Conservation (phyloP, 176 grass and related monocot genomes). For the Avena insularis region DNA sequence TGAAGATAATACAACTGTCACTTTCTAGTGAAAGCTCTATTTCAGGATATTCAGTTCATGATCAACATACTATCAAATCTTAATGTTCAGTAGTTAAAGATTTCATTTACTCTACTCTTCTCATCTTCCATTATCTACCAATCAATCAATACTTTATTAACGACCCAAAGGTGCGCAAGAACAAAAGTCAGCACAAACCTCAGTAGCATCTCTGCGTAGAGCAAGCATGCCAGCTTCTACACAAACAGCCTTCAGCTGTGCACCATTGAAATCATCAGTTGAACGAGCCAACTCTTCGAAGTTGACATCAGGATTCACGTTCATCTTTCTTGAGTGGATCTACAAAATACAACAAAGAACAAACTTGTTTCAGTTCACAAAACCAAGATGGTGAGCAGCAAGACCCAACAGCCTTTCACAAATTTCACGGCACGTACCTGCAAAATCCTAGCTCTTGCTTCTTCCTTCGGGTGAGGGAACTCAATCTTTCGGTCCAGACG, state of each 20-base stretch:
- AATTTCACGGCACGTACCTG: slow-evolving; percentile 51
- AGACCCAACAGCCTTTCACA: neutral
- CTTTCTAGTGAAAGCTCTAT: too few species aligned
- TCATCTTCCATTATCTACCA: neutral
- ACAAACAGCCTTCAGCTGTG: slow-evolving; percentile 93
- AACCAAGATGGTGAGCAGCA: neutral
- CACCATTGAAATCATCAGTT: slow-evolving; percentile 91
- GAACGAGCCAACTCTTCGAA: slow-evolving; percentile 90
- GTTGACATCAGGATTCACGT: slow-evolving; percentile 88
- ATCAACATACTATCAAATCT: neutral
- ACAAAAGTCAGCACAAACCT: slow-evolving; percentile 50
- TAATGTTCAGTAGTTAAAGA: neutral
- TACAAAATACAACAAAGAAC: slow-evolving; percentile 34
- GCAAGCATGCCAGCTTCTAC: slow-evolving; percentile 97
- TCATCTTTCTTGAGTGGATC: slow-evolving; percentile 98
- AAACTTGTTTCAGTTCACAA: slow-evolving; percentile 19
- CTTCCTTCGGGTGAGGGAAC: slow-evolving; percentile 77
- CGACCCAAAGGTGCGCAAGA: neutral
- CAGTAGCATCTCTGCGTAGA: slow-evolving; percentile 87
- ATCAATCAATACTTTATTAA: neutral
- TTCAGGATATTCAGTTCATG: slow-evolving; percentile 1
- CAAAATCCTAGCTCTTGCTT: slow-evolving; percentile 77
- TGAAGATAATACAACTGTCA: neutral
- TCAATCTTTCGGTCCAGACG: slow-evolving; percentile 83
- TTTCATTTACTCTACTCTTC: too few species aligned